These are phyloP conservation scores for Cenchrus fungigraminus DNA, from an alignment of 176 grass and related monocot genomes.

Conservation along the genomic window DNA sequence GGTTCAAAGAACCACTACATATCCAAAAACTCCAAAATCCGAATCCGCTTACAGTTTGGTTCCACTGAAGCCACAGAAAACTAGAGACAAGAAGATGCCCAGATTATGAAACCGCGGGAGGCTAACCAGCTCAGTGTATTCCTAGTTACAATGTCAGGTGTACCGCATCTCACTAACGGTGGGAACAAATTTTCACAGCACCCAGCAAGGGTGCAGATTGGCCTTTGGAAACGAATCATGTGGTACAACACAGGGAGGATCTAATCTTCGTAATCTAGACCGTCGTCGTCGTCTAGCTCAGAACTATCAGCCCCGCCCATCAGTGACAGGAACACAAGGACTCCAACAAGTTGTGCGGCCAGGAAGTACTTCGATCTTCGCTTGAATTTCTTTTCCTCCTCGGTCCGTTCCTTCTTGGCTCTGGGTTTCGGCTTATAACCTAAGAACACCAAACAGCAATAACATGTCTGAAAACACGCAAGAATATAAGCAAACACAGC, in stretches of 20 bases:
- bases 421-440: conserved; percentile 72
- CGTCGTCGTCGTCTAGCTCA: conserved; percentile 42
- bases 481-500: too few relatives aligned
- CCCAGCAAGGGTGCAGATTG: not conserved
- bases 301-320: conserved; percentile 61
- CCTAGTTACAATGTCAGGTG: conserved; percentile 20
- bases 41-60: conserved; percentile 21
- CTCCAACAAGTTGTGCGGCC: conserved; percentile 62
- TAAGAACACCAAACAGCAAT: conserved; percentile 38
- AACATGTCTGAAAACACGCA: conserved; percentile 10
- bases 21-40: not conserved
- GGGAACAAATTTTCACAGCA: conserved; percentile 7
- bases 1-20: not conserved
- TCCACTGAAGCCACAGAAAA: conserved; percentile 22
- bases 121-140: conserved; percentile 19
- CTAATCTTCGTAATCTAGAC: conserved; percentile 12
- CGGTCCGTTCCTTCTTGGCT: conserved; percentile 79
- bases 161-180: not conserved
- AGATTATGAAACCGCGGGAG: conserved; percentile 20
- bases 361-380: conserved; percentile 89
- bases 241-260: conserved; percentile 10
- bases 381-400: conserved; percentile 71
- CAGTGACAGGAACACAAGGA: conserved; percentile 77
- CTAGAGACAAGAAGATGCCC: not conserved
- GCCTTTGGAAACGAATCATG: not conserved